These are phyloP conservation scores for Ophiostoma angusticollis DNA, from an alignment of 2,329 filamentous ascomycete genomes.

Conservation along the genomic window DNA sequence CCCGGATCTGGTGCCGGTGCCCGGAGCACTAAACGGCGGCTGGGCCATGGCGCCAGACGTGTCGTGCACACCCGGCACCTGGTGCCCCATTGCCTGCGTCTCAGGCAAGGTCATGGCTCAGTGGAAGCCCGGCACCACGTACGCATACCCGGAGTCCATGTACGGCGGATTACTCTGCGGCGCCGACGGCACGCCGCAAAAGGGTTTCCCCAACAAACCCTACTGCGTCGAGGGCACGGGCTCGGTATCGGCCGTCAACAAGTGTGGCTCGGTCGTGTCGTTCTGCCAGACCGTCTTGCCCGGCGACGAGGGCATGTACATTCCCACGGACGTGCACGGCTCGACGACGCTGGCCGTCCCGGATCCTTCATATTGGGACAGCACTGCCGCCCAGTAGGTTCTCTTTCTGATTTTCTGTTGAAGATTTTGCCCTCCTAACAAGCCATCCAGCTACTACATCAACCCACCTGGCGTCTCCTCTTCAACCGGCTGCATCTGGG, in stretches of 20 bases:
- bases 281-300: conserved; percentile 72
- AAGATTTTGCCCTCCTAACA: too few species aligned
- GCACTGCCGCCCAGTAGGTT: conserved; percentile 61
- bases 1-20: conserved; percentile 54
- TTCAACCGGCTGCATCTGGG: conserved; percentile 58
- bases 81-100: conserved; percentile 67
- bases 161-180: conserved; percentile 66
- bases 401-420: not conserved
- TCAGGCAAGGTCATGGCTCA: conserved; percentile 65
- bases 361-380: conserved; percentile 54
- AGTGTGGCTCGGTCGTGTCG: conserved; percentile 46
- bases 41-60: conserved; percentile 73
- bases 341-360: conserved; percentile 56
- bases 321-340: conserved; percentile 54
- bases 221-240: conserved; percentile 61
- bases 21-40: conserved; percentile 54
- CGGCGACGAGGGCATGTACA: conserved; percentile 71
- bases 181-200: conserved; percentile 47
- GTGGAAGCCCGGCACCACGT: conserved; percentile 61
- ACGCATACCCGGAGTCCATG: conserved; percentile 59
- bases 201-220: conserved; percentile 54
- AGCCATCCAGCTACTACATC: conserved; percentile 56
- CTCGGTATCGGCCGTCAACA: conserved; percentile 52
- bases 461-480: conserved; percentile 55
- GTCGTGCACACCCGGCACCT: conserved; percentile 51